Evolutionary conservation across 805 yeast genomes (phyloP).

Genomic region (Kazachstania viticola): DNA sequence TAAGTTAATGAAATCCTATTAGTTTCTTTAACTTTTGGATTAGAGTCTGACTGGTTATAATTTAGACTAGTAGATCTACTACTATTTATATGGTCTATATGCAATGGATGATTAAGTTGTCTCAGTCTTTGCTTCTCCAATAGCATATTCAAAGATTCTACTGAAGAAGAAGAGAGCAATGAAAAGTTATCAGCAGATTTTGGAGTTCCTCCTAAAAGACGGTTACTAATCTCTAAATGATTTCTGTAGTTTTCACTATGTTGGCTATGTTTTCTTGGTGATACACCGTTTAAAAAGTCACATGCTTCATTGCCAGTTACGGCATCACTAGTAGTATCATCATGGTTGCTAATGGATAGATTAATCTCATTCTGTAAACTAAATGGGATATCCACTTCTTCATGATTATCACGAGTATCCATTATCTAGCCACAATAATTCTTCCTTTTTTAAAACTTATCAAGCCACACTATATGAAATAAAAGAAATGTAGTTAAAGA

Average conservation of each 20-base stretch:
- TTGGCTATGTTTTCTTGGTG: too few species aligned
- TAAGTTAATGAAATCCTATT: conserved; percentile 69
- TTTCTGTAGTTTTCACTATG: too few species aligned
- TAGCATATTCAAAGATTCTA: conserved; percentile 26
- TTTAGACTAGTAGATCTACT: background rate
- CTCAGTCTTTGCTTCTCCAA: conserved; percentile 31
- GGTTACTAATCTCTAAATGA: background rate
- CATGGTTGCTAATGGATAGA: conserved; percentile 2
- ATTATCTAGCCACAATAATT: too few species aligned
- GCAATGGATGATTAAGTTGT: conserved; percentile 33
- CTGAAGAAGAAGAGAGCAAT: conserved; percentile 15
- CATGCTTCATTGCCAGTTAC: background rate
- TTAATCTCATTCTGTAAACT: conserved; percentile 14
- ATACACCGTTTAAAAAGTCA: too few species aligned
- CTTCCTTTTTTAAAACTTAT: too few species aligned
- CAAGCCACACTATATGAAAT: too few species aligned
- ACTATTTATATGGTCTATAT: conserved; percentile 25
- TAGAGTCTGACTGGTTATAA: background rate
- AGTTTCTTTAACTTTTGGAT: conserved; percentile 66
- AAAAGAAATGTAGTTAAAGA: too few species aligned
- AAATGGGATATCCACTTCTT: conserved; percentile 22
- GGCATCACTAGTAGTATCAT: background rate
- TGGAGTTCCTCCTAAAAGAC: background rate
- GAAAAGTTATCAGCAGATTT: conserved; percentile 6
- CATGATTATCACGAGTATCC: too few species aligned